Percentiles rank a stretch among this genome's conserved stretches.
Evolutionary conservation across 2,329 filamentous ascomycete species (phyloP).

Genomic region (Macroventuria anomochaeta): DNA sequence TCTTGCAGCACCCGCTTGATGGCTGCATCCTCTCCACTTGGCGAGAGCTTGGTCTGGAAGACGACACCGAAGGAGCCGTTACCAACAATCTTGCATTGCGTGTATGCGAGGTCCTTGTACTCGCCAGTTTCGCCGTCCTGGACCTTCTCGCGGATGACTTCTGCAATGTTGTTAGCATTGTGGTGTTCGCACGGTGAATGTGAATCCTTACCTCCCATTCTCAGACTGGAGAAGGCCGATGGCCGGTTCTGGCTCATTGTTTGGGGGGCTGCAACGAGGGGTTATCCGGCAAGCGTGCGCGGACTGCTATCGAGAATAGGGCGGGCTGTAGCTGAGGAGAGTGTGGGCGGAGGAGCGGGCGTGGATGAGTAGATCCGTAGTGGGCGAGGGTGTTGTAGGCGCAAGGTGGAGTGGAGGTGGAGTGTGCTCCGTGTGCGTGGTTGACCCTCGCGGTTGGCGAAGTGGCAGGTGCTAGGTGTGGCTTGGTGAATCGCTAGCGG

Average conservation of each 20-base stretch:
- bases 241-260: constrained; percentile 90
- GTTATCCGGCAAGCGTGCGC: constrained; percentile 39
- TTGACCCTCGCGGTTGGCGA: constrained; percentile 18
- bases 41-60: constrained; percentile 97
- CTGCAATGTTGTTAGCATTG: constrained; percentile 60
- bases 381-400: constrained; percentile 50
- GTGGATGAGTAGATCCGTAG: constrained; percentile 59
- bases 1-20: constrained; percentile 99
- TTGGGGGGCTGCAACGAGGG: constrained; percentile 35
- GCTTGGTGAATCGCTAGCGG: constrained; percentile 27
- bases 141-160: constrained; percentile 98
- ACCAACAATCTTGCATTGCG: constrained; percentile 98
- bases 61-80: constrained; percentile 99
- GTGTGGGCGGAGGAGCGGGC: constrained; percentile 51
- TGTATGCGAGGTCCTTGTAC: constrained; percentile 96
- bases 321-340: constrained; percentile 54
- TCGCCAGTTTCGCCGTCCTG: constrained; percentile 98
- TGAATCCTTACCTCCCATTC: constrained; percentile 90
- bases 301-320: constrained; percentile 51
- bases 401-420: constrained; percentile 28
- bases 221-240: constrained; percentile 83
- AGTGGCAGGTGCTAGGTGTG: constrained; percentile 20
- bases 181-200: constrained; percentile 2
- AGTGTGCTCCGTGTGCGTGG: constrained; percentile 28
- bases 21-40: constrained; percentile 96